These are phyloP conservation scores for Auxenochlorella pyrenoidosa DNA, from an alignment of 139 green algal species.

Conservation along the genomic window DNA sequence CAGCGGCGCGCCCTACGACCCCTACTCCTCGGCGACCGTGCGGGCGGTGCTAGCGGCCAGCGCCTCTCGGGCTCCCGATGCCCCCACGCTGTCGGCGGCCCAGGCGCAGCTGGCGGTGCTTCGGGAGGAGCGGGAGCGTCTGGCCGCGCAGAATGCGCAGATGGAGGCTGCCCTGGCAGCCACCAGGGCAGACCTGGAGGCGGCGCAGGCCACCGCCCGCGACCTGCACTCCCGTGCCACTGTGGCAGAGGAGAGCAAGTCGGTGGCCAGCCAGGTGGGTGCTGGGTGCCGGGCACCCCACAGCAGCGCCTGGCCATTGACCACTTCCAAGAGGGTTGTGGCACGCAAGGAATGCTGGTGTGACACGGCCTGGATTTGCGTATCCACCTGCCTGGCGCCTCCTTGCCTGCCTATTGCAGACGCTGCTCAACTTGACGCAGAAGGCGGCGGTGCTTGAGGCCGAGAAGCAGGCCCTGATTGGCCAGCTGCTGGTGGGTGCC, in stretches of 20 bases:
- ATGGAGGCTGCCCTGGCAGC: background rate
- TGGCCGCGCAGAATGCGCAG: background rate
- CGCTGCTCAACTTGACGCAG: conserved; percentile 34
- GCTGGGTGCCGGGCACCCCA: background rate
- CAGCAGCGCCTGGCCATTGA: too few relatives aligned
- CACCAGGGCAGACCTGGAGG: background rate
- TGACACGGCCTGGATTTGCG: too few relatives aligned
- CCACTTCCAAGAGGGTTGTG: too few relatives aligned
- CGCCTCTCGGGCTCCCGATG: background rate
- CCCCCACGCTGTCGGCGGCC: background rate
- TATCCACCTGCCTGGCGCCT: too few relatives aligned
- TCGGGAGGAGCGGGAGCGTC: background rate
- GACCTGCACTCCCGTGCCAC: conserved; percentile 15
- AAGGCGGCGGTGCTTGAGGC: conserved; percentile 12
- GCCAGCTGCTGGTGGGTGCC: background rate
- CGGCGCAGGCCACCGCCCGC: background rate
- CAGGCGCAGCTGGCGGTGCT: background rate
- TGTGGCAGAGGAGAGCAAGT: conserved; percentile 34
- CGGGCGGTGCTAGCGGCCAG: background rate
- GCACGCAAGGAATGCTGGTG: too few relatives aligned
- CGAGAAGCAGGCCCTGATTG: conserved; percentile 22
- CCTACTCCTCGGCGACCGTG: background rate
- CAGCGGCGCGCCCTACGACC: background rate
- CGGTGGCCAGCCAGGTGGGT: conserved; percentile 19
- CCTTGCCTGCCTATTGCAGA: background rate